Evolutionary conservation across 768 basidiomycete genomes (phyloP).

Genomic region (Fomitopsis serialis): DNA sequence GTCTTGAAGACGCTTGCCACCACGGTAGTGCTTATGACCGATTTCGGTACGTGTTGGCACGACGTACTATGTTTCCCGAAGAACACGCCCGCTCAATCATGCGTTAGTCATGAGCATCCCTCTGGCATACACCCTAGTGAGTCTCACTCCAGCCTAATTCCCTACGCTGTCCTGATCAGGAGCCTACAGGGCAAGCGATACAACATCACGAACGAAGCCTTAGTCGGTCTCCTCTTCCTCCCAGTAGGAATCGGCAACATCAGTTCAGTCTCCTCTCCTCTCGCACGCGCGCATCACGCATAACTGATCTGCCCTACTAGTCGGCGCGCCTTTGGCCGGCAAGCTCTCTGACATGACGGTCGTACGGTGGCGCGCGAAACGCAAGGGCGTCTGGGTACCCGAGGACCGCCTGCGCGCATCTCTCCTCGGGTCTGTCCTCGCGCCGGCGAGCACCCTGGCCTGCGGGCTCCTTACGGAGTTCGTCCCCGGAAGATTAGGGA

Average conservation of each 20-base stretch:
- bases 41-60: slow-evolving; percentile 36
- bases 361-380: slow-evolving; percentile 38
- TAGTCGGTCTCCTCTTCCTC: slow-evolving; percentile 56
- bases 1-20: slow-evolving; percentile 38
- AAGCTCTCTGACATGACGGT: slow-evolving; percentile 52
- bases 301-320: background rate
- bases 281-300: background rate
- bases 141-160: no score
- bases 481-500: slow-evolving; percentile 43
- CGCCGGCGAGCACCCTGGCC: slow-evolving; percentile 45
- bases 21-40: slow-evolving; percentile 20
- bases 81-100: no score
- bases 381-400: slow-evolving; percentile 57
- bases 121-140: slow-evolving; percentile 62
- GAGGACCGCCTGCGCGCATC: slow-evolving; percentile 62
- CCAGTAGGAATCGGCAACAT: slow-evolving; percentile 55
- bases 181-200: slow-evolving; percentile 59
- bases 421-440: slow-evolving; percentile 39
- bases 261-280: slow-evolving; percentile 2
- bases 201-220: slow-evolving; percentile 47
- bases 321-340: slow-evolving; percentile 57
- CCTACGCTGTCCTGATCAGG: no score
- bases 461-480: slow-evolving; percentile 48
- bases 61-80: no score
- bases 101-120: slow-evolving; percentile 45